Evolutionary conservation across 805 yeast species (phyloP).

Genomic region (Candida qinlingensis): DNA sequence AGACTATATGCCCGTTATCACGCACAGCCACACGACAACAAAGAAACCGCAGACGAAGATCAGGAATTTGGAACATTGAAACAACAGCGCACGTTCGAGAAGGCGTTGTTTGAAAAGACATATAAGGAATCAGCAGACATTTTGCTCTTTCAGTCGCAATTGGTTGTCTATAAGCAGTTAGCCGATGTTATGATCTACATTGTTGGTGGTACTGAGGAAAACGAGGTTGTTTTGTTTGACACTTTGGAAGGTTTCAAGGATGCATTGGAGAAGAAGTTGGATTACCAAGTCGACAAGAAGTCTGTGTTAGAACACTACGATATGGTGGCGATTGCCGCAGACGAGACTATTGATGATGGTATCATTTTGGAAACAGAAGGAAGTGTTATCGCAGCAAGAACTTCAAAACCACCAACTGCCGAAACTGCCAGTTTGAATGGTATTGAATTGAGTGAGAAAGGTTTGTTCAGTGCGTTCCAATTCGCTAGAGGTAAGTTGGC

Average conservation of each 20-base stretch:
- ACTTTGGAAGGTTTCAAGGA: conserved; percentile 75
- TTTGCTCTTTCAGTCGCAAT: conserved; percentile 68
- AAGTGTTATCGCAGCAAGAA: conserved; percentile 80
- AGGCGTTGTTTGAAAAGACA: conserved; percentile 66
- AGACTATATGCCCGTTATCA: conserved; percentile 85
- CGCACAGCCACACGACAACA: conserved; percentile 46
- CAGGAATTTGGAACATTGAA: conserved; percentile 33
- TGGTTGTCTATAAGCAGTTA: conserved; percentile 82
- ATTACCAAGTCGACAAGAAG: conserved; percentile 65
- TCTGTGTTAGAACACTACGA: conserved; percentile 81
- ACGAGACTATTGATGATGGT: conserved; percentile 92
- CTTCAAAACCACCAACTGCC: conserved; percentile 76
- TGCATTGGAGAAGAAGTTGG: conserved; percentile 71
- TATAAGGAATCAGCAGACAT: conserved; percentile 77
- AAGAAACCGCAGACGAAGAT: conserved; percentile 25
- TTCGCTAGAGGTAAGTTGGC: conserved; percentile 75
- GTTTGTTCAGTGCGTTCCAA: conserved; percentile 77
- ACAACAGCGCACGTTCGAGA: conserved; percentile 76
- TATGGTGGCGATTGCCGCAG: conserved; percentile 77
- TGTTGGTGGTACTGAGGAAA: conserved; percentile 74
- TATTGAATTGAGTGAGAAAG: conserved; percentile 67
- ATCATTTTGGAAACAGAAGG: conserved; percentile 88
- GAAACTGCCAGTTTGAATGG: conserved; percentile 55
- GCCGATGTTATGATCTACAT: conserved; percentile 70
- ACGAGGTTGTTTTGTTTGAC: conserved; percentile 74